phyloP scores from a whole-genome alignment of 495 filamentous ascomycete species.

The Pyrenula massariospora region DNA sequence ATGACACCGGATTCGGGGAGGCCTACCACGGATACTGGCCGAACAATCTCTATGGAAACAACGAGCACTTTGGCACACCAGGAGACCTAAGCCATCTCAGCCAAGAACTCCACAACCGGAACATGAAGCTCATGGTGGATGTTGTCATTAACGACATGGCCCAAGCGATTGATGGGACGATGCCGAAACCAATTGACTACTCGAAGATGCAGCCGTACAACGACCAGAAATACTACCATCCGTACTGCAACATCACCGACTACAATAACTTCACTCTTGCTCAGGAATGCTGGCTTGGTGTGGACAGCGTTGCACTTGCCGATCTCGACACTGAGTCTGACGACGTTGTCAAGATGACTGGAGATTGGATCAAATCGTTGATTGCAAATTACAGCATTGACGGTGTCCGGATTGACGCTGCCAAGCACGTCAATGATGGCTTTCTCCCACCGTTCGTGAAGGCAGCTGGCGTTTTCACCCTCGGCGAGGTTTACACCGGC shows the following conservation, averaged over 20 bases:
- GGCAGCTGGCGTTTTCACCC: constrained; percentile 49
- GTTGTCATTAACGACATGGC: constrained; percentile 61
- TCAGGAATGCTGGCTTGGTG: constrained; percentile 47
- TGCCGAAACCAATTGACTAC: constrained; percentile 34
- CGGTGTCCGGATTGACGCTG: constrained; percentile 61
- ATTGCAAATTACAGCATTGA: constrained; percentile 57
- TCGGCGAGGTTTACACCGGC: constrained; percentile 54
- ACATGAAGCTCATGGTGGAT: constrained; percentile 58
- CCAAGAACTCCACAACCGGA: constrained; percentile 37
- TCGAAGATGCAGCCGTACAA: constrained; percentile 48
- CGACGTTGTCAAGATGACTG: constrained; percentile 35
- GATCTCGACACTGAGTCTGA: constrained; percentile 52
- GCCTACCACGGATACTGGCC: constrained; percentile 63
- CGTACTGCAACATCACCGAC: constrained; percentile 44
- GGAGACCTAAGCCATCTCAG: constrained; percentile 44
- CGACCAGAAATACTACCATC: constrained; percentile 44
- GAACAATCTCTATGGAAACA: constrained; percentile 47
- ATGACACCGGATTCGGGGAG: constrained; percentile 25
- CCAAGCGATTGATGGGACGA: constrained; percentile 29
- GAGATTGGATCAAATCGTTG: constrained; percentile 47
- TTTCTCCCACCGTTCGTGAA: constrained; percentile 50
- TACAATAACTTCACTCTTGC: constrained; percentile 35
- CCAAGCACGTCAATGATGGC: constrained; percentile 48
- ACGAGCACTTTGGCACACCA: constrained; percentile 48
- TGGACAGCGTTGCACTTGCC: constrained; percentile 42